phyloP scores from a whole-genome alignment of 2,329 filamentous ascomycete genomes.

The Aspergillus clavatus region DNA sequence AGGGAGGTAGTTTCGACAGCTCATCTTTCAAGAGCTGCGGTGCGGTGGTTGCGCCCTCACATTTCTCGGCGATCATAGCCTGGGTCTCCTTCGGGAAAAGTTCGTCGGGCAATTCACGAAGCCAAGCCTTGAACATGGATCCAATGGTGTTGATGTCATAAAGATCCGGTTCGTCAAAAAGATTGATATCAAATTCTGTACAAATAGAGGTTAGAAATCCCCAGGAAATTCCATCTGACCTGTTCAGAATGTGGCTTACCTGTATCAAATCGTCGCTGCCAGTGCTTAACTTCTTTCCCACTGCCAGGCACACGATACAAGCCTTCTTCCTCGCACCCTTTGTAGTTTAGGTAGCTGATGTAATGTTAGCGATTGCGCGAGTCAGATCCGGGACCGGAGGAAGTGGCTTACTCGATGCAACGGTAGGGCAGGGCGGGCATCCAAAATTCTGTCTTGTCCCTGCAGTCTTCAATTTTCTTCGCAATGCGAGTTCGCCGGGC shows the following conservation, averaged over 20 bases:
- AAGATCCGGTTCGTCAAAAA: slow-evolving; percentile 80
- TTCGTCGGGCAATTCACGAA: slow-evolving; percentile 89
- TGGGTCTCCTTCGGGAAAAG: slow-evolving; percentile 83
- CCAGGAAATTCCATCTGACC: neutral
- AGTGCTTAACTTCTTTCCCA: slow-evolving; percentile 84
- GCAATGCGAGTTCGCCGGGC: slow-evolving; percentile 88
- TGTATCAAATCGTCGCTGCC: slow-evolving; percentile 86
- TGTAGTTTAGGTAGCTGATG: slow-evolving; percentile 77
- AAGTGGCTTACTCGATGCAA: slow-evolving; percentile 68
- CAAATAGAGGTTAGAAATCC: neutral
- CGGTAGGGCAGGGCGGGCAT: slow-evolving; percentile 95
- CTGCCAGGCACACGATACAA: slow-evolving; percentile 90
- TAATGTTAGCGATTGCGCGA: slow-evolving; percentile 17
- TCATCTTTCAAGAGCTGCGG: slow-evolving; percentile 86
- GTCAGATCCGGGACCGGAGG: neutral
- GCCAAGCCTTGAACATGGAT: slow-evolving; percentile 94
- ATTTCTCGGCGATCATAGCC: slow-evolving; percentile 73
- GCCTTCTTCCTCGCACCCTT: slow-evolving; percentile 88
- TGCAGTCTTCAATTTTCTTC: slow-evolving; percentile 77
- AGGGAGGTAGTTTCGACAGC: slow-evolving; percentile 87
- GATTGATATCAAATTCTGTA: slow-evolving; percentile 77
- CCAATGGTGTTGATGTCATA: slow-evolving; percentile 97
- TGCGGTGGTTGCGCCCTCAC: slow-evolving; percentile 70
- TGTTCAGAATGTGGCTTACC: slow-evolving; percentile 45
- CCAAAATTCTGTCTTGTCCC: slow-evolving; percentile 97